These are phyloP conservation scores for Erigeron philadelphicus DNA, from an alignment of 140 eudicot genomes.

Conservation along the genomic window DNA sequence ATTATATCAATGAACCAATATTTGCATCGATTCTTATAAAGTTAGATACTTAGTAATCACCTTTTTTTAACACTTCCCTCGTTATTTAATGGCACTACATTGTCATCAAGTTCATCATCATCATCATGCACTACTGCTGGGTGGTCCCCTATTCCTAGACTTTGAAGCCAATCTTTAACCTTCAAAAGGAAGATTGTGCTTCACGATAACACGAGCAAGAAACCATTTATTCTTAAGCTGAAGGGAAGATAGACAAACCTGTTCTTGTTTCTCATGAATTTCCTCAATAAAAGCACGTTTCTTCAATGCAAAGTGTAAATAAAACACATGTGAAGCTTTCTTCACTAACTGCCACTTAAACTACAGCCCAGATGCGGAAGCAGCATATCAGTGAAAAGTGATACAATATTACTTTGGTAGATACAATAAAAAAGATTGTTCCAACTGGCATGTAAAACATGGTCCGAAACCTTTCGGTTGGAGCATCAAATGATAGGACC, in stretches of 20 bases:
- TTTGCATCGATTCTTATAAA: slow-evolving; percentile 24
- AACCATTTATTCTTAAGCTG: not conserved
- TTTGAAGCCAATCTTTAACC: slow-evolving; percentile 98
- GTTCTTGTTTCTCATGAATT: slow-evolving; percentile 96
- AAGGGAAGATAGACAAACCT: slow-evolving; percentile 39
- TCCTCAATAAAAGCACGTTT: slow-evolving; percentile 86
- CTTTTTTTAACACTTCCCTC: slow-evolving; percentile 82
- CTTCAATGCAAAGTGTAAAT: slow-evolving; percentile 83
- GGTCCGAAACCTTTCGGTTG: slow-evolving; percentile 17
- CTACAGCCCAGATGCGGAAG: slow-evolving; percentile 35
- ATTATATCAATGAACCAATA: slow-evolving; percentile 45
- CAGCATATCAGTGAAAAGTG: slow-evolving; percentile 11
- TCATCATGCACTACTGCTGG: slow-evolving; percentile 66
- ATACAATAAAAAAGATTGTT: not conserved
- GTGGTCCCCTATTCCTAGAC: slow-evolving; percentile 87
- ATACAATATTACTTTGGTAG: not conserved
- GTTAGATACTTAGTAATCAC: slow-evolving; percentile 40
- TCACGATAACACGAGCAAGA: slow-evolving; percentile 3
- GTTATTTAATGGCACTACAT: slow-evolving; percentile 44
- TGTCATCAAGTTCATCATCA: slow-evolving; percentile 88
- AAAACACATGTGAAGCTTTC: slow-evolving; percentile 89
- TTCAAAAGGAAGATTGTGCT: slow-evolving; percentile 27
- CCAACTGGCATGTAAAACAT: not conserved
- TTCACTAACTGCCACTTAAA: slow-evolving; percentile 91
- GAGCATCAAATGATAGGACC: slow-evolving; percentile 1